phyloP scores from a whole-genome alignment of 78 protist genomes.

The Chrysochromulina tobinii region DNA sequence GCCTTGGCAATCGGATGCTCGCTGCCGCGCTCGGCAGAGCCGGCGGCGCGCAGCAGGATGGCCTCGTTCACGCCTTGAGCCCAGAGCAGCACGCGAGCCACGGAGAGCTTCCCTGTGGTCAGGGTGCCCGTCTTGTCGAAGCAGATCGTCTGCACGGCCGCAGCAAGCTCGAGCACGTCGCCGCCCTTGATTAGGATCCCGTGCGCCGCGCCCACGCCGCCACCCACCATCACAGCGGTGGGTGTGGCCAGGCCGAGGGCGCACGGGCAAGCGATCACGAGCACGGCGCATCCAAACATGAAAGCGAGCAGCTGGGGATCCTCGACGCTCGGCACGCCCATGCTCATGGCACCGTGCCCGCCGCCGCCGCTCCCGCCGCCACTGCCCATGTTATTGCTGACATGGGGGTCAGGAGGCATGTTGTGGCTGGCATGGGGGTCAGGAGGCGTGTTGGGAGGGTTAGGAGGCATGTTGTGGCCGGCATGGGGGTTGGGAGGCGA shows the following conservation, averaged over 20 bases:
- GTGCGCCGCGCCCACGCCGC: constrained; percentile 73
- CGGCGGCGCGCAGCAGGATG: neutral
- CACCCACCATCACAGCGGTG: constrained; percentile 91
- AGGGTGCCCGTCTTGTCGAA: constrained; percentile 95
- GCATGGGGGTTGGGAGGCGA: too few relatives aligned
- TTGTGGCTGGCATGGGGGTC: too few relatives aligned
- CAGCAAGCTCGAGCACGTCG: constrained; percentile 66
- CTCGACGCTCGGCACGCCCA: neutral
- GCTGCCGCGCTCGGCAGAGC: neutral
- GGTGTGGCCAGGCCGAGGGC: constrained; percentile 93
- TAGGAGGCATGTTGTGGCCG: too few relatives aligned
- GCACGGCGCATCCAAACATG: constrained; percentile 66
- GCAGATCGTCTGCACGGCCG: neutral
- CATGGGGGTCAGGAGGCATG: too few relatives aligned
- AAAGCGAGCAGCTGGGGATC: neutral
- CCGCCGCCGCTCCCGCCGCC: too few relatives aligned
- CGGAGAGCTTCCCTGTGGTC: constrained; percentile 70
- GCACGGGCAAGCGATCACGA: constrained; percentile 93
- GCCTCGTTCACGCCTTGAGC: too few relatives aligned
- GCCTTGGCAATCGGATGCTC: constrained; percentile 87
- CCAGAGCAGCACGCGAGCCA: too few relatives aligned
- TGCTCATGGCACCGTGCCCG: too few relatives aligned
- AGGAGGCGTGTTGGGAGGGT: too few relatives aligned
- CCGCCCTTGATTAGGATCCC: constrained; percentile 90
- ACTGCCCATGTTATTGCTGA: too few relatives aligned